A percentile compares a stretch with the other conserved stretches of the same genome.
Evolutionary conservation across 2,329 filamentous ascomycete species (phyloP).

Genomic region (Fusarium fracticaudum): DNA sequence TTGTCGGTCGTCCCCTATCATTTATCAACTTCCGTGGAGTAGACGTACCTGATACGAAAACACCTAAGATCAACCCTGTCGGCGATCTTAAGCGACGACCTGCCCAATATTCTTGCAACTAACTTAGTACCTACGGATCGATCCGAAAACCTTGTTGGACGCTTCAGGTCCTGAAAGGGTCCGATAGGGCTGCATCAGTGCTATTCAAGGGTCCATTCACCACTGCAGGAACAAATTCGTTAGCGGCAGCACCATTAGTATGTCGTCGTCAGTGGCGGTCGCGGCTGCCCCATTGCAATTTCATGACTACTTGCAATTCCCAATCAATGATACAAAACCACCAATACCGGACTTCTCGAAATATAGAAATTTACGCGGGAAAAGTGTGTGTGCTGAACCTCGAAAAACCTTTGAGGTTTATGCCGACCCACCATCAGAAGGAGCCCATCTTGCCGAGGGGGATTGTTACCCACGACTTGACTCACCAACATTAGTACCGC

Average conservation of each 20-base stretch:
- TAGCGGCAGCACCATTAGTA: conserved; percentile 21
- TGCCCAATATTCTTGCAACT: conserved; percentile 20
- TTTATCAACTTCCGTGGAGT: background rate
- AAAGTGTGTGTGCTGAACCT: conserved; percentile 46
- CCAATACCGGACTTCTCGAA: conserved; percentile 42
- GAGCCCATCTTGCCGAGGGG: conserved; percentile 22
- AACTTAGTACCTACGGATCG: conserved; percentile 20
- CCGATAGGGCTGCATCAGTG: conserved; percentile 38
- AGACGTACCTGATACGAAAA: conserved; percentile 7
- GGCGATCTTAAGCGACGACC: conserved; percentile 23
- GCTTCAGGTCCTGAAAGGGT: conserved; percentile 20
- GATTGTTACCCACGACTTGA: conserved; percentile 40
- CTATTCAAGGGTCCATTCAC: conserved; percentile 22
- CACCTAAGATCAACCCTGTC: conserved; percentile 26
- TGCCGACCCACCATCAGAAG: conserved; percentile 10
- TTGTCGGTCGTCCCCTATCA: background rate
- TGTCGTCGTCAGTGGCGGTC: conserved; percentile 26
- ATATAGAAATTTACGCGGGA: conserved; percentile 48
- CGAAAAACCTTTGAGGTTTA: conserved; percentile 45
- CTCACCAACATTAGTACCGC: conserved; percentile 28
- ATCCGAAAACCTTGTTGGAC: conserved; percentile 25
- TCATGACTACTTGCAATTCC: conserved; percentile 22
- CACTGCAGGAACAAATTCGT: conserved; percentile 33
- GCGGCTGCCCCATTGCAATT: conserved; percentile 23
- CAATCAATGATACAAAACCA: conserved; percentile 22